Base-by-base conservation (phyloP, 1,284 basidiomycete genomes). In the Cutaneotrichosporon spelunceum region DNA sequence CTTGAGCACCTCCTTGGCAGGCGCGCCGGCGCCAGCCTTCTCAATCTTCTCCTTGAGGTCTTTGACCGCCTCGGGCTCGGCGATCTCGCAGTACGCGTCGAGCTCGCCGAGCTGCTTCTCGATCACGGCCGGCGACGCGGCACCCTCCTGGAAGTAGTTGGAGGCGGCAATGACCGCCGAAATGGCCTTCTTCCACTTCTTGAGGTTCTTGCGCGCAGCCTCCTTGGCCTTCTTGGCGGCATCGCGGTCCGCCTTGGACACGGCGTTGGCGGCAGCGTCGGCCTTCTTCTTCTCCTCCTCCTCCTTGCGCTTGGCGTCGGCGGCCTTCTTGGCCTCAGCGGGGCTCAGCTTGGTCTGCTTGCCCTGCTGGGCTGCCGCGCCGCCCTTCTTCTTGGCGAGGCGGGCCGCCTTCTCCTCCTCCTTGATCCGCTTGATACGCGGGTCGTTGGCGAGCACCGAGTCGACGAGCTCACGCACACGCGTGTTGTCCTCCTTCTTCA, bases 401-500 rank as follows among this genome's bases (percentile, higher is more conserved):
- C 94, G 85, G 1, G 91, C 92, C 62, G 90, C 92, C 79, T 97
- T 98, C 81, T 98, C 95, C 73, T 96, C 88, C 68, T 92, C 88
- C 80, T 95, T 96, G 84, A 98, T 96, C 66, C 91, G 85, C 83
- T 95, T 98, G 84, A 99, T 97, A 66, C 95, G 90, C 30, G 95
- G 95, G 78, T 99, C 95, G 65, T 88, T 76, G 62, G 86, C 84
- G 59, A 98, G 84, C 10, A 92, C 87, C 62, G 88, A 82, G 82
- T 99, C 96, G 54, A 99, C 93, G 27, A 98, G 83, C 54, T 83
- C 83, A 60, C 96, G 88, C 44, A 98, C 79, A 71, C 94, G 89
- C 3, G 92, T 89, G 61, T 87, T 98, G 81, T 99, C 96, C 74
- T 97, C 96, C 85, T 97, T 98, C 85, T 99, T 99, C 79, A 93